These are phyloP conservation scores for Didymella pomorum DNA, from an alignment of 2,329 filamentous ascomycete species.

Conservation along the genomic window DNA sequence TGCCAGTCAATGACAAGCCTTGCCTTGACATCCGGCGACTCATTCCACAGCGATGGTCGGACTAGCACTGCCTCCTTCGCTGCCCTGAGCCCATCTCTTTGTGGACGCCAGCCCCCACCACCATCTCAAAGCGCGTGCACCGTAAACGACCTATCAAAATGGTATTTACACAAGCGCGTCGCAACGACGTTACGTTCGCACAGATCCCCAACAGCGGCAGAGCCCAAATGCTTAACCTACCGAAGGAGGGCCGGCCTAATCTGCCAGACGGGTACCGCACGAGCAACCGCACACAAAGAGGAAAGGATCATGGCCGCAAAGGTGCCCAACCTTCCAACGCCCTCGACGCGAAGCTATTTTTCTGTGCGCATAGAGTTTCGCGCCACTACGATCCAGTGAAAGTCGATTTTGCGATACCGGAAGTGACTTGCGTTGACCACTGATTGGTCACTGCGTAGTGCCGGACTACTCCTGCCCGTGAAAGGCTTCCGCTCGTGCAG, in stretches of 20 bases:
- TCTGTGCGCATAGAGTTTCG: not conserved
- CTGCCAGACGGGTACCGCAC: conserved; percentile 14
- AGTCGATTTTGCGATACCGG: conserved; percentile 8
- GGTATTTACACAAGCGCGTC: not conserved
- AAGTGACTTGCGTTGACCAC: conserved; percentile 4
- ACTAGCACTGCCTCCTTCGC: conserved; percentile 19
- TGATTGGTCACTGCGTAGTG: conserved; percentile 6
- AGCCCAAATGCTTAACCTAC: conserved; percentile 19
- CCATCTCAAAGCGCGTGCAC: not conserved
- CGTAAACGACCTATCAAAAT: conserved; percentile 2
- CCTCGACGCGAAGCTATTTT: conserved; percentile 6
- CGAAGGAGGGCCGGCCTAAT: conserved; percentile 18
- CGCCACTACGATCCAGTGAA: not conserved
- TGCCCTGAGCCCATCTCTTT: conserved; percentile 5
- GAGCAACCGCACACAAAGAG: conserved; percentile 6
- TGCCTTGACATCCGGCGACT: conserved; percentile 7
- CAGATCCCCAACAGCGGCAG: conserved; percentile 11
- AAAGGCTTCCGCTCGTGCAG: not conserved
- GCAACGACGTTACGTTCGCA: conserved; percentile 9
- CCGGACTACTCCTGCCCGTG: conserved; percentile 1
- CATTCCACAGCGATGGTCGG: conserved; percentile 7
- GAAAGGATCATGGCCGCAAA: conserved; percentile 11
- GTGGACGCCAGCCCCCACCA: not conserved
- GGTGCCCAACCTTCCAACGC: conserved; percentile 6
- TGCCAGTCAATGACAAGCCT: conserved; percentile 16